A percentile compares a stretch with the other conserved stretches of the same genome.
Conservation (phyloP, 106 monocot genomes). For the Ottelia alismoides region DNA sequence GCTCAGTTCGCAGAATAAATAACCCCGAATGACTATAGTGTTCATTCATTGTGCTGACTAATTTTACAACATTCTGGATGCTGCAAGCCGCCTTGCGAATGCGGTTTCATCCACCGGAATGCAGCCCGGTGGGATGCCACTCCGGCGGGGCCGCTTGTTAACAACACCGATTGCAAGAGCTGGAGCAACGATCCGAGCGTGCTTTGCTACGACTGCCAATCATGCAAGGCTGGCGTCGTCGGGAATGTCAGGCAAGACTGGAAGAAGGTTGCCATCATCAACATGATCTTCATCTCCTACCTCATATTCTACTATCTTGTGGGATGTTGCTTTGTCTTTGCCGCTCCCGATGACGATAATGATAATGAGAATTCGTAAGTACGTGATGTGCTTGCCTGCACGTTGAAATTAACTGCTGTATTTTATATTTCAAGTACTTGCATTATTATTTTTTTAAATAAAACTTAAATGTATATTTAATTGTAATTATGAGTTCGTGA, state of each 20-base stretch:
- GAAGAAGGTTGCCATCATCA: conserved; percentile 8
- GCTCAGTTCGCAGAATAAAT: no score
- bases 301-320: conserved; percentile 8
- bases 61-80: conserved; percentile 9
- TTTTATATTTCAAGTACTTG: no score
- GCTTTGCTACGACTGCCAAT: conserved; percentile 8
- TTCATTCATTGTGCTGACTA: background rate
- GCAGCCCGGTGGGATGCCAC: conserved; percentile 3
- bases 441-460: no score
- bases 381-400: no score
- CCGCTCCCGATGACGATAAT: no score
- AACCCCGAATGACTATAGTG: no score
- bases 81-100: conserved; percentile 16
- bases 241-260: background rate
- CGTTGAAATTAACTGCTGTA: no score
- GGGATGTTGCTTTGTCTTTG: conserved; percentile 11
- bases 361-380: no score
- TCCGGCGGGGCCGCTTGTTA: background rate
- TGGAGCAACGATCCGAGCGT: conserved; percentile 3
- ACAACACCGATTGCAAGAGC: conserved; percentile 2
- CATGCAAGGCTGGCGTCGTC: conserved; percentile 7
- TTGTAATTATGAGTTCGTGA: no score
- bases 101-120: conserved; percentile 5
- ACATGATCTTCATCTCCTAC: conserved; percentile 10
- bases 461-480: no score